These are phyloP conservation scores for Coniochaeta sp. DNA, from an alignment of 2,329 filamentous ascomycete genomes.

Conservation along the genomic window DNA sequence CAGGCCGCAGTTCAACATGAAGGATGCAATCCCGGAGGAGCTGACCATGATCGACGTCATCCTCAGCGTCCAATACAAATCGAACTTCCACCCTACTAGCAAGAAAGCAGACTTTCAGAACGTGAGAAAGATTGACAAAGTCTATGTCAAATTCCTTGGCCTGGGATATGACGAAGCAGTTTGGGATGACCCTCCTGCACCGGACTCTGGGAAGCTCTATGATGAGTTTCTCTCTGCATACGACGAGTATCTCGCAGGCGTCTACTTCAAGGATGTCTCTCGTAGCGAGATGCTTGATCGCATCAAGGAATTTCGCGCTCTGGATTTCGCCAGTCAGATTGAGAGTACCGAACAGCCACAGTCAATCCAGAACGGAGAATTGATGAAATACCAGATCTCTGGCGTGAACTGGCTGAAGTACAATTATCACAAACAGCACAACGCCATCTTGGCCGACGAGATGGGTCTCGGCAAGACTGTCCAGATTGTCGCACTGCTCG, in stretches of 20 bases:
- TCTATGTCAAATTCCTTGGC: slow-evolving; percentile 87
- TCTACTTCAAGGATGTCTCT: slow-evolving; percentile 55
- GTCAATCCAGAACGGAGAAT: slow-evolving; percentile 65
- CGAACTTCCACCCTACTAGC: slow-evolving; percentile 38
- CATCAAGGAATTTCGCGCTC: slow-evolving; percentile 57
- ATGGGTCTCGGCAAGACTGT: slow-evolving; percentile 99
- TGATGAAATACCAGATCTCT: slow-evolving; percentile 92
- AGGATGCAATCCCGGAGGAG: slow-evolving; percentile 82
- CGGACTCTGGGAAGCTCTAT: slow-evolving; percentile 60
- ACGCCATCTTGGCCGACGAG: slow-evolving; percentile 89
- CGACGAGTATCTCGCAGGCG: slow-evolving; percentile 74
- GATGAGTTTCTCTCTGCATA: slow-evolving; percentile 77
- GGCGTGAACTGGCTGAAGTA: slow-evolving; percentile 93
- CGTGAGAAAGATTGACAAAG: slow-evolving; percentile 63
- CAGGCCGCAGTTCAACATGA: slow-evolving; percentile 59
- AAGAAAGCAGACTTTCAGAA: slow-evolving; percentile 65
- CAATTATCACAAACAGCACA: slow-evolving; percentile 76
- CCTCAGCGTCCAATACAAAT: slow-evolving; percentile 64
- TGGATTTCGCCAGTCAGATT: slow-evolving; percentile 57
- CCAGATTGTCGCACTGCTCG: slow-evolving; percentile 78
- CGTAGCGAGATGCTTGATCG: slow-evolving; percentile 57
- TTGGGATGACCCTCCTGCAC: slow-evolving; percentile 74
- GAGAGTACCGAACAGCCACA: slow-evolving; percentile 66
- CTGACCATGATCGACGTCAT: slow-evolving; percentile 82
- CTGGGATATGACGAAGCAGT: slow-evolving; percentile 84